Percentiles rank a stretch among this genome's conserved stretches.
Conservation (phyloP, 2,329 filamentous ascomycete genomes). For the Epichloe typhina region DNA sequence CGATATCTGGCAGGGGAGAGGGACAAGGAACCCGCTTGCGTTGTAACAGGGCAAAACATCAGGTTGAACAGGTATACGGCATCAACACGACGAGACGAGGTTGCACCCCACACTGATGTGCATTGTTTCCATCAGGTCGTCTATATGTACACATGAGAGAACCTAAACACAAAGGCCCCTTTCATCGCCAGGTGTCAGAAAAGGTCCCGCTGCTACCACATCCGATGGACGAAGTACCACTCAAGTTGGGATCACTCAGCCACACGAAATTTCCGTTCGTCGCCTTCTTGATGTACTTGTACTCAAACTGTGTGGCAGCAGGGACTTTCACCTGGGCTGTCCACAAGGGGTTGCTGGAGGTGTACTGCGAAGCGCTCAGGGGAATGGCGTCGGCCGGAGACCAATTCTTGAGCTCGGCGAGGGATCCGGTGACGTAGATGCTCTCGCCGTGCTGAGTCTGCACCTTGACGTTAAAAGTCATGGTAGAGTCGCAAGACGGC, state of each 20-base stretch:
- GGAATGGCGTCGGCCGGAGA: constrained; percentile 29
- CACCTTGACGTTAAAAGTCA: constrained; percentile 11
- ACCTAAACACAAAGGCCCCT: not conserved
- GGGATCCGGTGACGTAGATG: constrained; percentile 14
- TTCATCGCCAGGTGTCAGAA: constrained; percentile 4
- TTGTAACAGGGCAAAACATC: too few relatives aligned
- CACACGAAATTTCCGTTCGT: constrained; percentile 36
- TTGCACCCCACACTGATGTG: too few relatives aligned
- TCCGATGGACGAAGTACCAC: constrained; percentile 4
- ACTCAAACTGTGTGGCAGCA: constrained; percentile 39
- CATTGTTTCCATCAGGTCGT: too few relatives aligned
- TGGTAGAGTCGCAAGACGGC: constrained; percentile 13
- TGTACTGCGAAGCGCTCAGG: constrained; percentile 41
- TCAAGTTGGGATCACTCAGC: constrained; percentile 40
- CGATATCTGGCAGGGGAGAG: not conserved
- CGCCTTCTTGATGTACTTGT: constrained; percentile 49
- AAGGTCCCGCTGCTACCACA: constrained; percentile 1
- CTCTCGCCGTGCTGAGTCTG: constrained; percentile 7
- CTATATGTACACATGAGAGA: too few relatives aligned
- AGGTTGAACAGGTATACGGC: too few relatives aligned
- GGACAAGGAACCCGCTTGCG: too few relatives aligned
- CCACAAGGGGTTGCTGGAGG: constrained; percentile 41
- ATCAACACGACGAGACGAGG: too few relatives aligned
- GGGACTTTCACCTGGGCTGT: constrained; percentile 34
- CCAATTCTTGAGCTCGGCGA: constrained; percentile 26